These are phyloP conservation scores for California macrophylla DNA, from an alignment of 441 rosid genomes.

Conservation along the genomic window DNA sequence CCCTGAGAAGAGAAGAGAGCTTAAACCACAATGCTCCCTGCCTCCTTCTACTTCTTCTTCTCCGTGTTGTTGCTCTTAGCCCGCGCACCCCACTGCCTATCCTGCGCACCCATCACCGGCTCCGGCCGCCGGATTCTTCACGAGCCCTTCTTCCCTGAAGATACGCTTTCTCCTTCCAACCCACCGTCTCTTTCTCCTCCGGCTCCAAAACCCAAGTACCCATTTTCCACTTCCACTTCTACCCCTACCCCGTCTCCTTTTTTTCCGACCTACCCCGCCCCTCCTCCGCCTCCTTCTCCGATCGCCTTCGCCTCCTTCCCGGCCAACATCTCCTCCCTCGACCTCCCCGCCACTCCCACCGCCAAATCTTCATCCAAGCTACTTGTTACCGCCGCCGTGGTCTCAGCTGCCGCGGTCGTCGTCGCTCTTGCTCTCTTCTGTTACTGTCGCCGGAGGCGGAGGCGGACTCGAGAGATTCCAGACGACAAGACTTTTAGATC, in stretches of 20 bases:
- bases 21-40: slow-evolving; percentile 36
- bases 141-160: slow-evolving; percentile 38
- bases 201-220: slow-evolving; percentile 42
- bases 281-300: slow-evolving; percentile 81
- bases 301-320: slow-evolving; percentile 72
- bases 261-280: slow-evolving; percentile 50
- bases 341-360: slow-evolving; percentile 51
- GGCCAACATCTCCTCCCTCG: slow-evolving; percentile 80
- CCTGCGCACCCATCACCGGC: slow-evolving; percentile 11
- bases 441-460: slow-evolving; percentile 32
- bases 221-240: slow-evolving; percentile 39
- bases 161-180: slow-evolving; percentile 31
- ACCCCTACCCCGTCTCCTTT: slow-evolving; percentile 45
- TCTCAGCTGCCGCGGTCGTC: slow-evolving; percentile 40
- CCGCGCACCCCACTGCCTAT: background rate
- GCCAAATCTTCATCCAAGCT: slow-evolving; percentile 39
- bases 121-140: slow-evolving; percentile 60
- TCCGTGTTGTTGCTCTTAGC: slow-evolving; percentile 5
- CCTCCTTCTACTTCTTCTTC: slow-evolving; percentile 7
- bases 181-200: slow-evolving; percentile 42
- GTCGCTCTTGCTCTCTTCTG: slow-evolving; percentile 27
- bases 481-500: slow-evolving; percentile 44
- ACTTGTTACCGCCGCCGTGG: slow-evolving; percentile 42
- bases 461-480: slow-evolving; percentile 11
- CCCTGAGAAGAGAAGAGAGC: too few relatives aligned